Conservation (phyloP, 495 filamentous ascomycete genomes). For the Aspergillus saccharolyticus region DNA sequence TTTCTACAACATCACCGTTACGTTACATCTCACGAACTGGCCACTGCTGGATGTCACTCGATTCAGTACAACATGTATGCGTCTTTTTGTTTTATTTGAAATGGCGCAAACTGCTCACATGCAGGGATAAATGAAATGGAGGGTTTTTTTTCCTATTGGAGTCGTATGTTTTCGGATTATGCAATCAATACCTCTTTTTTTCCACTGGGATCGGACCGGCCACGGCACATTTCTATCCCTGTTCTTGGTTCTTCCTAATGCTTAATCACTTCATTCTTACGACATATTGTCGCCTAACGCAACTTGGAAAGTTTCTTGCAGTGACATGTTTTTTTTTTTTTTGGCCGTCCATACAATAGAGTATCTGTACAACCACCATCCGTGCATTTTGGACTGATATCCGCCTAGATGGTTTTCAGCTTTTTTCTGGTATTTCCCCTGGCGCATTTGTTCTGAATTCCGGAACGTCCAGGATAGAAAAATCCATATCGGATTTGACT, state of each 20-base stretch:
- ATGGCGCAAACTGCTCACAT: neutral
- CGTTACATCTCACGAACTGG: slow-evolving; percentile 1
- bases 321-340: neutral
- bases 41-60: neutral
- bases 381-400: neutral
- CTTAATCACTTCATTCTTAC: slow-evolving; percentile 1
- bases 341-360: neutral
- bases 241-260: slow-evolving; percentile 2
- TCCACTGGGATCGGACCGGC: neutral
- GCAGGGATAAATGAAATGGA: neutral
- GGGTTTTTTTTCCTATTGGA: neutral
- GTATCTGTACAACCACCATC: neutral
- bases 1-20: slow-evolving; percentile 4
- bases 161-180: neutral
- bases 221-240: neutral
- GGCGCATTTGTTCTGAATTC: neutral
- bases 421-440: neutral
- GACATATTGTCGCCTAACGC: neutral
- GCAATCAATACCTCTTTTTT: slow-evolving; percentile 1
- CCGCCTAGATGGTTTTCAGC: neutral
- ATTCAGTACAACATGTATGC: neutral
- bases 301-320: neutral
- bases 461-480: neutral
- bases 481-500: neutral
- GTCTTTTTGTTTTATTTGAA: neutral